Percentiles rank a stretch among this genome's conserved stretches.
These are phyloP conservation scores for Cochlearia excelsa DNA, from an alignment of 345 rosid species.

Conservation along the genomic window DNA sequence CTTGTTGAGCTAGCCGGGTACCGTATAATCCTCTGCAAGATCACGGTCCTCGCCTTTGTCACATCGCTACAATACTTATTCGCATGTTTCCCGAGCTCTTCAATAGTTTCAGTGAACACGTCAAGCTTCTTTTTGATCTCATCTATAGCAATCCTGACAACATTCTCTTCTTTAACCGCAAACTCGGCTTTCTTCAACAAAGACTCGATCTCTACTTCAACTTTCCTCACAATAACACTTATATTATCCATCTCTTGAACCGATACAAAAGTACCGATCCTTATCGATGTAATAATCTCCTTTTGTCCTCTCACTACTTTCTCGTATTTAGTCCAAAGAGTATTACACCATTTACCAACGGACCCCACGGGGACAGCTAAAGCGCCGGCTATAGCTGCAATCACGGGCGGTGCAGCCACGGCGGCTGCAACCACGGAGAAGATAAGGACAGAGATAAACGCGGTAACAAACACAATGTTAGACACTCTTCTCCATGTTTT, in stretches of 20 bases:
- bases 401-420: constrained; percentile 68
- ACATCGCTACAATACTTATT: constrained; percentile 64
- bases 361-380: constrained; percentile 65
- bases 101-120: constrained; percentile 51
- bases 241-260: constrained; percentile 71
- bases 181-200: constrained; percentile 51
- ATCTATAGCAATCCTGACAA: constrained; percentile 58
- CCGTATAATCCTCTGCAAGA: constrained; percentile 58
- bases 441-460: constrained; percentile 66
- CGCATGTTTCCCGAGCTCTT: constrained; percentile 59
- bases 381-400: constrained; percentile 67
- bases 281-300: constrained; percentile 47
- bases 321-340: constrained; percentile 61
- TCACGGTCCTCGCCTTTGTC: constrained; percentile 66
- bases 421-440: constrained; percentile 92
- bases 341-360: constrained; percentile 73
- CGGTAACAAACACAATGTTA: constrained; percentile 64
- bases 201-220: constrained; percentile 58
- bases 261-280: constrained; percentile 46
- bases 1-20: constrained; percentile 32
- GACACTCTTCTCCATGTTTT: constrained; percentile 78
- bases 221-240: constrained; percentile 48
- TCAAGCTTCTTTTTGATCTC: constrained; percentile 78
- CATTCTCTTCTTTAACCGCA: constrained; percentile 52
- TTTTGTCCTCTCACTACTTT: constrained; percentile 53